These are phyloP conservation scores for Coemansia sp. DNA, from an alignment of 192 early-diverging fungal species.

Conservation along the genomic window DNA sequence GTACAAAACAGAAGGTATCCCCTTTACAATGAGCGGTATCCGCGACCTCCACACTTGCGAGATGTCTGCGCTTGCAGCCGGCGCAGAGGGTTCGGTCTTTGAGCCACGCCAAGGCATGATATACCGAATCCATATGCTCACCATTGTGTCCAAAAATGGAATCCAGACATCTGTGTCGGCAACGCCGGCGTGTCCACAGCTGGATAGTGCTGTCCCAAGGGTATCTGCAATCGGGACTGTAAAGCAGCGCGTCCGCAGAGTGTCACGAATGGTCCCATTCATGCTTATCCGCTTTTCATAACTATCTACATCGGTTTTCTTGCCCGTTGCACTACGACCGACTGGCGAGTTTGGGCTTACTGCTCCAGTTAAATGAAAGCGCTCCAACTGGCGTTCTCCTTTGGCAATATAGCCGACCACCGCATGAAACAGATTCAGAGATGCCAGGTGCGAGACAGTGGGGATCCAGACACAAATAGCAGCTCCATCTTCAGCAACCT, in stretches of 20 bases:
- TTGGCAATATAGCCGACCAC: slow-evolving; percentile 32
- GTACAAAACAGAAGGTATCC: slow-evolving; percentile 33
- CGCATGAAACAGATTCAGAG: slow-evolving; percentile 34
- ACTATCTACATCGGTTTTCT: slow-evolving; percentile 9
- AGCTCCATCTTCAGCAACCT: not conserved
- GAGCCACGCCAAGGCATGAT: slow-evolving; percentile 44
- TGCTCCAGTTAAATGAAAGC: slow-evolving; percentile 23
- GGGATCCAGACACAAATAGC: slow-evolving; percentile 36
- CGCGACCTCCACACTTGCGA: slow-evolving; percentile 41
- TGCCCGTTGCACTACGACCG: not conserved
- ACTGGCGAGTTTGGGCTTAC: slow-evolving; percentile 4
- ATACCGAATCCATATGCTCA: slow-evolving; percentile 39
- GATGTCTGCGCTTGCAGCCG: slow-evolving; percentile 10
- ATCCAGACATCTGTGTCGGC: slow-evolving; percentile 41
- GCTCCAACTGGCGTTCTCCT: slow-evolving; percentile 50
- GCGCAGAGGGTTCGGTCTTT: not conserved
- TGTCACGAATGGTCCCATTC: slow-evolving; percentile 38
- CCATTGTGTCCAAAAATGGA: slow-evolving; percentile 28
- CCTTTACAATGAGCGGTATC: slow-evolving; percentile 35
- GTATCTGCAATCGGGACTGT: slow-evolving; percentile 18
- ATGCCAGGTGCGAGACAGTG: slow-evolving; percentile 22
- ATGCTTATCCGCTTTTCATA: slow-evolving; percentile 31
- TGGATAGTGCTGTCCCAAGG: slow-evolving; percentile 24
- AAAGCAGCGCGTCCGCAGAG: slow-evolving; percentile 22
- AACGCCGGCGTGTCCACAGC: slow-evolving; percentile 17